Percentiles rank a stretch among this genome's conserved stretches.
These are phyloP conservation scores for Leptomonas seymouri DNA, from an alignment of 208 protist genomes.

Conservation along the genomic window DNA sequence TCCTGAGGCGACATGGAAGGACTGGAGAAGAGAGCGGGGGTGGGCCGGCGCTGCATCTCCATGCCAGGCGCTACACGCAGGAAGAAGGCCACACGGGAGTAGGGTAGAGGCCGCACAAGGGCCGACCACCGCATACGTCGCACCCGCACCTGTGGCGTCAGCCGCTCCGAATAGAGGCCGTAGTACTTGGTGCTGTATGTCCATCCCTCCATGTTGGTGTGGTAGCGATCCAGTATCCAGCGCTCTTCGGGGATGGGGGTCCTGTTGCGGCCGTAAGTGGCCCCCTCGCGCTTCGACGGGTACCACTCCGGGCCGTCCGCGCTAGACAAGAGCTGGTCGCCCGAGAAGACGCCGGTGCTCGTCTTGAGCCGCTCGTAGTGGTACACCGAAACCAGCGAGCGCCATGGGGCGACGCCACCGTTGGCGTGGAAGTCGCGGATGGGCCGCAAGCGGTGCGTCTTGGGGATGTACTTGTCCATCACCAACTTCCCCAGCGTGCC, in stretches of 20 bases:
- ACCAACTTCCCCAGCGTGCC: conserved; percentile 65
- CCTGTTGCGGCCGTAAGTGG: conserved; percentile 38
- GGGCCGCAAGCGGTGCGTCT: conserved; percentile 58
- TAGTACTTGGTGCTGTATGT: conserved; percentile 77
- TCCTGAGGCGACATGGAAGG: conserved; percentile 15
- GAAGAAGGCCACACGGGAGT: conserved; percentile 51
- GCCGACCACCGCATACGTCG: conserved; percentile 80
- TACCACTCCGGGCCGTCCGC: conserved; percentile 75
- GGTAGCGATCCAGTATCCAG: conserved; percentile 70
- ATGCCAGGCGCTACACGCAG: conserved; percentile 52
- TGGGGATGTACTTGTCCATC: conserved; percentile 74
- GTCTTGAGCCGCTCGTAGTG: conserved; percentile 72
- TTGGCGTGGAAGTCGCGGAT: conserved; percentile 75
- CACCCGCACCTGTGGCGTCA: conserved; percentile 42
- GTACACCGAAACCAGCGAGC: conserved; percentile 62
- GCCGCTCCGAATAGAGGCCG: conserved; percentile 52
- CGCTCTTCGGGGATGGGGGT: conserved; percentile 22
- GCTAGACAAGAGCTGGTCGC: conserved; percentile 43
- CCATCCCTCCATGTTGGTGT: conserved; percentile 82
- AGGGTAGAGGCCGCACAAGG: conserved; percentile 47
- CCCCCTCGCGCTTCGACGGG: conserved; percentile 50
- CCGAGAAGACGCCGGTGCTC: conserved; percentile 38
- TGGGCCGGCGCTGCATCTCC: conserved; percentile 35
- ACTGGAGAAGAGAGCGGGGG: conserved; percentile 2
- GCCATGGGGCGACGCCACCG: conserved; percentile 73